These are phyloP conservation scores for Scutellaria minor DNA, from an alignment of 257 asterid species.

Conservation along the genomic window DNA sequence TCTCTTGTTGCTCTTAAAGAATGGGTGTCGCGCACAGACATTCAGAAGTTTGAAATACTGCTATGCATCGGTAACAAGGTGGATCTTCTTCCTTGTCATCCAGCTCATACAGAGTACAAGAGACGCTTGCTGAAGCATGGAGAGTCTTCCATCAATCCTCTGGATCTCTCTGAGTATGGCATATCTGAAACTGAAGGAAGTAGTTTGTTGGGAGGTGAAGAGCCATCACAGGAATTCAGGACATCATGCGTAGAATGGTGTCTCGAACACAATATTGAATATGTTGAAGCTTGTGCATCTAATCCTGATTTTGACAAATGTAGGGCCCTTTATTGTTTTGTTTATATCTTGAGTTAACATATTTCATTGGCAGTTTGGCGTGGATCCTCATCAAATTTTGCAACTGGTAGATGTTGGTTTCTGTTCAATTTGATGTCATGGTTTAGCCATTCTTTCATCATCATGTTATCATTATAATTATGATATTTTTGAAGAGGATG, in stretches of 20 bases:
- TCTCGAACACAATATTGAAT: conserved; percentile 79
- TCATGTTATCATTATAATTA: neutral
- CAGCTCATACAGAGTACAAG: conserved; percentile 81
- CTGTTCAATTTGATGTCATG: neutral
- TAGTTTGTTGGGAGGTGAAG: conserved; percentile 80
- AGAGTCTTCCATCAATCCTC: conserved; percentile 48
- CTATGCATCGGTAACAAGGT: conserved; percentile 92
- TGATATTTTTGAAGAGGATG: neutral
- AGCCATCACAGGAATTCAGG: conserved; percentile 54
- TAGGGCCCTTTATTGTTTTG: conserved; percentile 46
- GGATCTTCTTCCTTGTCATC: conserved; percentile 88
- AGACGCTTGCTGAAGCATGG: conserved; percentile 56
- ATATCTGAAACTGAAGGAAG: conserved; percentile 89
- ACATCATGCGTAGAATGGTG: conserved; percentile 78
- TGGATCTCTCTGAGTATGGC: conserved; percentile 61
- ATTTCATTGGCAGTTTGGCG: neutral
- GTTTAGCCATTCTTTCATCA: neutral
- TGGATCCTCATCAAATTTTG: neutral
- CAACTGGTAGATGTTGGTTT: conserved; percentile 10
- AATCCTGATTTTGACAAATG: conserved; percentile 86
- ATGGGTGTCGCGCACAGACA: conserved; percentile 72
- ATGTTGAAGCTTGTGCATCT: conserved; percentile 90
- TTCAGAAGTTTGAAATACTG: conserved; percentile 73
- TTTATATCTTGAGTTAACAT: neutral
- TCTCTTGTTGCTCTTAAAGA: conserved; percentile 73